Conservation (phyloP, 164 flowering plant genomes). For the Amborella trichopoda region DNA sequence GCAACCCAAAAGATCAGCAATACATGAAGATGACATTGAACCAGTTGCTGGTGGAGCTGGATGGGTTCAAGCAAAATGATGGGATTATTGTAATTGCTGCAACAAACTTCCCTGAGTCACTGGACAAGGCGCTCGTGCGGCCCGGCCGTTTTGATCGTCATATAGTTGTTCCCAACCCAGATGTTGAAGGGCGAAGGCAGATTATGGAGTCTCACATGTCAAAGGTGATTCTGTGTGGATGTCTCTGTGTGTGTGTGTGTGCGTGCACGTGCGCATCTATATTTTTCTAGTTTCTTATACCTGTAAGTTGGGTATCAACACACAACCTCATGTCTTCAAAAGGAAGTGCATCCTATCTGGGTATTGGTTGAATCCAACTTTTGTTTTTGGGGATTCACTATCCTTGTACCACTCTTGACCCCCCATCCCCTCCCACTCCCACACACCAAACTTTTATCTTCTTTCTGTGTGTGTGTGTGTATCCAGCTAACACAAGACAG, state of each 20-base stretch:
- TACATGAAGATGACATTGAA: constrained; percentile 98
- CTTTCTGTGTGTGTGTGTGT: no score
- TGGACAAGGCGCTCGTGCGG: constrained; percentile 92
- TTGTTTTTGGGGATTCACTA: no score
- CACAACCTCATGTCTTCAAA: no score
- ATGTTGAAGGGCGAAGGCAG: constrained; percentile 94
- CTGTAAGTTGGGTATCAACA: no score
- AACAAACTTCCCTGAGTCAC: constrained; percentile 87
- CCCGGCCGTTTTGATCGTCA: constrained; percentile 97
- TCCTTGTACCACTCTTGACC: no score
- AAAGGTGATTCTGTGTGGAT: constrained; percentile 35
- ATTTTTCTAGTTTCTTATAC: no score
- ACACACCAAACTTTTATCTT: no score
- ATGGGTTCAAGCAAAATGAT: constrained; percentile 95
- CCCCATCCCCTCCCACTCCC: no score
- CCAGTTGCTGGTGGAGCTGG: constrained; percentile 93
- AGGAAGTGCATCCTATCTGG: no score
- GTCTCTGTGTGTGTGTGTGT: not conserved
- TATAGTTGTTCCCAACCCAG: constrained; percentile 94
- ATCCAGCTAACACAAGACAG: no score
- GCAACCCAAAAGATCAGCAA: constrained; percentile 89
- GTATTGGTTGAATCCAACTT: no score
- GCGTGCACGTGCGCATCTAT: not conserved
- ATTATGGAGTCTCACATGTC: constrained; percentile 89
- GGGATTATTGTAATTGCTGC: constrained; percentile 98